Evolutionary conservation across 345 rosid genomes (phyloP), one percentile per base, ranked within the genome.

Genomic region (Sisymbrium altissimum): DNA sequence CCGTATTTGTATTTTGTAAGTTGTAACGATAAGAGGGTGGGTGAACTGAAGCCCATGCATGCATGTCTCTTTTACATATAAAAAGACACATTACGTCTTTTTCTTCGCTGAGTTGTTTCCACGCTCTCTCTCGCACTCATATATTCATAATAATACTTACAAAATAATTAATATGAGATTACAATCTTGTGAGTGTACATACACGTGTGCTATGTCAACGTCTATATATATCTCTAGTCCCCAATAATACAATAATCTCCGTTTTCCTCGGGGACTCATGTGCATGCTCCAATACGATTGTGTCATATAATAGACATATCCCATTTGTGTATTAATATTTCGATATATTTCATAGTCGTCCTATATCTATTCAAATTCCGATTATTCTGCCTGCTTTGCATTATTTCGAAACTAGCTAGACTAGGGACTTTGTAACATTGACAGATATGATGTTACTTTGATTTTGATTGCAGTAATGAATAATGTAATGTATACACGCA

Each of bases 251-350:
- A 43, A 76, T 62, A 62, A 55, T 44, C 59, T 69, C 75, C 79
- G 70, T 70, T 69, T 69, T 76, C 55, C 29, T 76, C 65, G 79
- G 79, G 71, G 70, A 43, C 59, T 76, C 79, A 69, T 76, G 79
- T 76, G 79, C 79, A 54, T 54, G 52, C 60, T 63, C 33, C 64
- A 33, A 62, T 69, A 10, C 66, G 43, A 76, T 56, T 10, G 32
- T 61, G 25, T 68, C 74, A 60, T 68, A 43, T 40, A 10, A 27
- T 49, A 58, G 46, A 75, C 63, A 40, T 57, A 27, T 21, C 68
- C 38, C 68, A 40, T 59, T 59, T 75, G 23, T 30, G 18, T 19
- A 4, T 39, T 30, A 41, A 40, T 23, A 23, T 35, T 35, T 55
- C 17, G 13, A 46, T 29, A 29, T 17, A 15, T 54, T 12, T 54